phyloP scores from a whole-genome alignment of 2,329 filamentous ascomycete genomes.

The Colletotrichum costaricense region DNA sequence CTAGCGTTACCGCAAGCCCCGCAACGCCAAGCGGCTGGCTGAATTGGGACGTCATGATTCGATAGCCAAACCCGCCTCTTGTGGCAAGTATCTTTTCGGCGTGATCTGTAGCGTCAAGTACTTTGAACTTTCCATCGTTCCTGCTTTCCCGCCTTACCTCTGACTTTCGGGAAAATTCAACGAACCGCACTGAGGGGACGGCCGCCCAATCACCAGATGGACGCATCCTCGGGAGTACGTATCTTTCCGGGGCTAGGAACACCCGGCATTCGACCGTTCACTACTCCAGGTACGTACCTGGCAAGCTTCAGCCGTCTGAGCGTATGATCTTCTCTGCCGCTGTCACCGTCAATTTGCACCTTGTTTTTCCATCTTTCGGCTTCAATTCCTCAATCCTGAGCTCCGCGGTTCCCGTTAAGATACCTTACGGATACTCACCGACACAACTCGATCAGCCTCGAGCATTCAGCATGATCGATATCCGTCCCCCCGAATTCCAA shows the following conservation, averaged over 20 bases:
- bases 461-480: background rate
- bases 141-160: background rate
- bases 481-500: background rate
- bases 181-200: background rate
- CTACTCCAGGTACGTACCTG: background rate
- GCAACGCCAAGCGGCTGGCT: conserved; percentile 27
- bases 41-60: conserved; percentile 30
- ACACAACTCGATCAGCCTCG: background rate
- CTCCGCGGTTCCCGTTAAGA: too few species aligned
- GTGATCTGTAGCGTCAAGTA: background rate
- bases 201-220: background rate
- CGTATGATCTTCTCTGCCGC: background rate
- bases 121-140: background rate
- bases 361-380: background rate
- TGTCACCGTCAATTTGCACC: background rate
- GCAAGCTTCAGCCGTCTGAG: background rate
- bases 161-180: background rate
- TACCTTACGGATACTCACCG: too few species aligned
- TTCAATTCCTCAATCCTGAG: background rate
- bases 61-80: background rate
- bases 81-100: background rate
- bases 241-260: background rate
- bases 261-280: background rate
- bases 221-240: background rate
- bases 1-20: background rate